These are phyloP conservation scores for Aspergillus heteromorphus DNA, from an alignment of 495 filamentous ascomycete genomes.

Conservation along the genomic window DNA sequence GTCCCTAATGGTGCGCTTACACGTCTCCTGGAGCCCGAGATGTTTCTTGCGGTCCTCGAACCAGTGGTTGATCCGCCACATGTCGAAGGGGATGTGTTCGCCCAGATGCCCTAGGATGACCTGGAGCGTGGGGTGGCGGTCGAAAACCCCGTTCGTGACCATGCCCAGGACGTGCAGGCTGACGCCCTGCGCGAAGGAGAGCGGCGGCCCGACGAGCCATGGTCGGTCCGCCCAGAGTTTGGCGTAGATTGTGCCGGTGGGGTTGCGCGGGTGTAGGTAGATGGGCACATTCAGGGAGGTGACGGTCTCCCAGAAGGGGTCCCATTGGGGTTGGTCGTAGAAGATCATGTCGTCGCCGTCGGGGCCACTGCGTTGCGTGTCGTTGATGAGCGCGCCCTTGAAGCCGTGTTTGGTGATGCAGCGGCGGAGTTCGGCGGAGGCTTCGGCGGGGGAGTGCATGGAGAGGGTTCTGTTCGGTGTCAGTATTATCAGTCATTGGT, in stretches of 20 bases:
- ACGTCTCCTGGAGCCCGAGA: constrained; percentile 39
- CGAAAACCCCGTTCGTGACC: constrained; percentile 49
- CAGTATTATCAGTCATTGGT: too few relatives aligned
- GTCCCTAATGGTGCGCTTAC: constrained; percentile 47
- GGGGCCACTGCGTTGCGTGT: constrained; percentile 44
- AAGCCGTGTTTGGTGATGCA: constrained; percentile 53
- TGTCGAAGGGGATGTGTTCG: constrained; percentile 59
- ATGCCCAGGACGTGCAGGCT: constrained; percentile 46
- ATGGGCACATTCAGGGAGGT: constrained; percentile 57
- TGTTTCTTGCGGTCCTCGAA: constrained; percentile 44
- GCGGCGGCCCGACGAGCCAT: constrained; percentile 40
- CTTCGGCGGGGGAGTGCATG: constrained; percentile 52
- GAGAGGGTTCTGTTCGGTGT: constrained; percentile 46
- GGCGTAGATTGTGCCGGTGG: constrained; percentile 44
- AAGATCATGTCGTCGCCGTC: constrained; percentile 53
- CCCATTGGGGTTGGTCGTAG: constrained; percentile 52
- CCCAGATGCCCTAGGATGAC: constrained; percentile 64
- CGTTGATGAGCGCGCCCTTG: constrained; percentile 55
- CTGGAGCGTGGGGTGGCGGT: constrained; percentile 49
- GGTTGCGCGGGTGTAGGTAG: constrained; percentile 55
- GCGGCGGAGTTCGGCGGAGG: constrained; percentile 49
- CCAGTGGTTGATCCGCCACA: constrained; percentile 59
- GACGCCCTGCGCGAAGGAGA: constrained; percentile 47
- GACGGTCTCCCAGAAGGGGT: constrained; percentile 52
- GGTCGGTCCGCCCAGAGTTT: constrained; percentile 47